Evolutionary conservation across 768 basidiomycete genomes (phyloP).

Genomic region (Kwoniella mangroviensis): DNA sequence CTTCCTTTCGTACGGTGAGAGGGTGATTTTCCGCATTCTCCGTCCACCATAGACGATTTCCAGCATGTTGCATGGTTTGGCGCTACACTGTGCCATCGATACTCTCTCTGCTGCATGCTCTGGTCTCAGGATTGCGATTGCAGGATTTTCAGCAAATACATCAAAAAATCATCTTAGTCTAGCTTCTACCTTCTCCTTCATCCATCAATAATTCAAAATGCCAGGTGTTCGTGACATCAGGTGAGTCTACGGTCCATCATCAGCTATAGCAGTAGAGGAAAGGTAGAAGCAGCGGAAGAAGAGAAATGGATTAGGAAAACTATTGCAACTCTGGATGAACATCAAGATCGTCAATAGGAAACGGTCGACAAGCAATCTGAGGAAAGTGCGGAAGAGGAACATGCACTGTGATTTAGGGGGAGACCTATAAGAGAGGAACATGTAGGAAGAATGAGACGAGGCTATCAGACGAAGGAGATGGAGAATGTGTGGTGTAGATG

Average conservation of each 20-base stretch:
- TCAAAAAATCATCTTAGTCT: not conserved
- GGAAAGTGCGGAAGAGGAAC: too few species aligned
- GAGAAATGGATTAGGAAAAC: not conserved
- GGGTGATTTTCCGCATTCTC: not conserved
- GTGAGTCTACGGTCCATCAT: conserved; percentile 48
- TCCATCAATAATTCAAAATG: conserved; percentile 58
- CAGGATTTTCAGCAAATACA: conserved; percentile 1
- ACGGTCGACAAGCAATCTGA: not conserved
- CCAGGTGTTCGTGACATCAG: conserved; percentile 63
- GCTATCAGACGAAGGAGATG: not conserved
- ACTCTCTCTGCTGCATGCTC: not conserved
- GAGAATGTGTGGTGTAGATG: not conserved
- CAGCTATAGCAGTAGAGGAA: not conserved
- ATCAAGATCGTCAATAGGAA: not conserved
- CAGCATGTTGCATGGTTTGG: not conserved
- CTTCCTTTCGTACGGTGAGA: not conserved
- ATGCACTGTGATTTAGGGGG: too few species aligned
- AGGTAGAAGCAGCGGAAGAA: not conserved
- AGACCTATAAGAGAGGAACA: too few species aligned
- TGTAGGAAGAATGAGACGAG: too few species aligned
- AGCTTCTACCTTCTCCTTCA: conserved; percentile 20
- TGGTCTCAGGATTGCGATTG: conserved; percentile 3
- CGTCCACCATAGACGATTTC: not conserved
- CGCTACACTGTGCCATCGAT: not conserved
- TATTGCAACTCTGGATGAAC: not conserved